A percentile compares a stretch with the other conserved stretches of the same genome.
phyloP scores from a whole-genome alignment of 176 grass and related monocot species.

The Carex kokanica region DNA sequence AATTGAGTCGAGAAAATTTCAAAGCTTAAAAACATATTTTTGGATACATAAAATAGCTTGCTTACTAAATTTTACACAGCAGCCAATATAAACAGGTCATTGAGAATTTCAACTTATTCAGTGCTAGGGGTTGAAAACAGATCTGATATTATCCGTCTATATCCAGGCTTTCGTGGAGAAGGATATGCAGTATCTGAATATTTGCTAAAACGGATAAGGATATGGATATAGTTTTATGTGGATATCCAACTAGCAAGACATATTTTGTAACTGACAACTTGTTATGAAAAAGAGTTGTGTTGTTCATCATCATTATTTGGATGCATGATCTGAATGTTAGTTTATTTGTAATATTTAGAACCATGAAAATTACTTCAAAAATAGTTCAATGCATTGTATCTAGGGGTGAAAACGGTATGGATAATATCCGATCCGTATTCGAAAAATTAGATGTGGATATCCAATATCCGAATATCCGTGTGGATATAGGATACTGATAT shows the following conservation, averaged over 20 bases:
- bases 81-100: not conserved
- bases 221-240: not conserved
- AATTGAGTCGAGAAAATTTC: not conserved
- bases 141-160: not conserved
- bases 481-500: no score
- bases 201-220: not conserved
- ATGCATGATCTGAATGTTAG: not conserved
- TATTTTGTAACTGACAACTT: not conserved
- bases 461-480: no score
- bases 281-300: not conserved
- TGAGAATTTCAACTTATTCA: not conserved
- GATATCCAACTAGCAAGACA: not conserved
- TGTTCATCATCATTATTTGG: not conserved
- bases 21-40: not conserved
- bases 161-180: not conserved
- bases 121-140: not conserved
- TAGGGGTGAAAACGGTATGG: no score
- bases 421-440: no score
- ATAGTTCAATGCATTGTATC: not conserved
- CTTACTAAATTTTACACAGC: not conserved
- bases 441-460: no score
- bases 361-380: not conserved
- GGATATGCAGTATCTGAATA: not conserved
- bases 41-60: not conserved
- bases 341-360: not conserved